A percentile compares a stretch with the other conserved stretches of the same genome.
phyloP scores from a whole-genome alignment of 495 filamentous ascomycete genomes.

The Penicillium cinerascens region DNA sequence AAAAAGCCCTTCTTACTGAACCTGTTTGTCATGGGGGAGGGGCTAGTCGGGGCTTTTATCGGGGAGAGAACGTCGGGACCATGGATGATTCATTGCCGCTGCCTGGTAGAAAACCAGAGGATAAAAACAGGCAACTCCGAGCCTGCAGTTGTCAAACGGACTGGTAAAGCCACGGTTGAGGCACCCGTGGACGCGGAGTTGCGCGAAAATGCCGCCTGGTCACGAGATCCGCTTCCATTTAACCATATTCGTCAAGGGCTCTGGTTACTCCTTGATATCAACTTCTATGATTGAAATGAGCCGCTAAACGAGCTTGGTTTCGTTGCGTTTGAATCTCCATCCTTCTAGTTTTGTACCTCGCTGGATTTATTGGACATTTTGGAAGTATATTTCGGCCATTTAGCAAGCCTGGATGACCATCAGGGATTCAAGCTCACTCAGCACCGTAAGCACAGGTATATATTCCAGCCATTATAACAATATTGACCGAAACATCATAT shows the following conservation, averaged over 20 bases:
- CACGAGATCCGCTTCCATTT: constrained; percentile 26
- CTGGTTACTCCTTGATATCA: not conserved
- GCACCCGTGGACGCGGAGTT: constrained; percentile 20
- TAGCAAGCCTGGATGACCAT: too few relatives aligned
- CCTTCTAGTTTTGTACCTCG: too few relatives aligned
- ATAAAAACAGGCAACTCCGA: constrained; percentile 2
- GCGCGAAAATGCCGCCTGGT: constrained; percentile 39
- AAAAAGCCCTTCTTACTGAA: constrained; percentile 45
- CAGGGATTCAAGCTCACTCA: not conserved
- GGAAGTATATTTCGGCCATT: too few relatives aligned
- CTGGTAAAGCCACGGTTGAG: constrained; percentile 6
- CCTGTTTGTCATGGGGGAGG: constrained; percentile 21
- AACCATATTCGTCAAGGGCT: not conserved
- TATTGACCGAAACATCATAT: not conserved
- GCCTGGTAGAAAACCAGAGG: not conserved
- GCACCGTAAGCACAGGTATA: not conserved
- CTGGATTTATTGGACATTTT: too few relatives aligned
- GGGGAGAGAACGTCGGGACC: not conserved
- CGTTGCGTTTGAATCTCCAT: too few relatives aligned
- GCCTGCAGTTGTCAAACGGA: not conserved
- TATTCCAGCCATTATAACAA: not conserved
- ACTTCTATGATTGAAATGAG: not conserved
- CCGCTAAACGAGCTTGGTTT: not conserved
- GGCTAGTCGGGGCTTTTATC: constrained; percentile 16
- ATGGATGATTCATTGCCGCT: constrained; percentile 11